phyloP scores from a whole-genome alignment of 129 eudicot genomes.

The Saussurea involucrata region DNA sequence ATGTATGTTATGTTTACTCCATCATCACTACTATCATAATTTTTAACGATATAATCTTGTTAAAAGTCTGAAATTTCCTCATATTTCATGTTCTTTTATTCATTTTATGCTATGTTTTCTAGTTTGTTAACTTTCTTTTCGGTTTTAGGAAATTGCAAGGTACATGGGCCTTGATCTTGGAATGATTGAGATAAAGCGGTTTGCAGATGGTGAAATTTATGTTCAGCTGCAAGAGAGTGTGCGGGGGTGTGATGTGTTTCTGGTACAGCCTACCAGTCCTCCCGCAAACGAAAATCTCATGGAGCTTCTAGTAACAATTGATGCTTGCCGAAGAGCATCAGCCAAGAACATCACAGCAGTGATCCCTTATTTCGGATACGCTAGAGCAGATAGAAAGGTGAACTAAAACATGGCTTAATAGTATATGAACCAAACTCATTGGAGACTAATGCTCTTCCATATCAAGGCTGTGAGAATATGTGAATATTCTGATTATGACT shows the following conservation, averaged over 20 bases:
- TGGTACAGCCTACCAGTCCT: slow-evolving; percentile 87
- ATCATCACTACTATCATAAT: neutral
- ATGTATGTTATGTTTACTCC: neutral
- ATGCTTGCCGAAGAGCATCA: slow-evolving; percentile 92
- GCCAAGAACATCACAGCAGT: slow-evolving; percentile 89
- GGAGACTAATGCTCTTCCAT: too few species aligned
- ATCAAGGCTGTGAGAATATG: too few species aligned
- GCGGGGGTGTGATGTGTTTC: slow-evolving; percentile 87
- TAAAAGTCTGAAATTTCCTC: neutral
- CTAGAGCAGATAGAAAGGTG: slow-evolving; percentile 89
- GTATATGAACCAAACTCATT: neutral
- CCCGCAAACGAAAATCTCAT: slow-evolving; percentile 87
- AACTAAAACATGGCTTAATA: neutral
- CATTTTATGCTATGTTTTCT: neutral
- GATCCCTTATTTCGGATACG: slow-evolving; percentile 88
- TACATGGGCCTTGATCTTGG: slow-evolving; percentile 86
- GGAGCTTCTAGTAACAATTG: slow-evolving; percentile 78
- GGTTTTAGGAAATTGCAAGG: slow-evolving; percentile 65
- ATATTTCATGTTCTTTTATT: neutral
- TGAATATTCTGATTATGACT: neutral
- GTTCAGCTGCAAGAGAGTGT: slow-evolving; percentile 91
- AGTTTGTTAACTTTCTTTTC: neutral
- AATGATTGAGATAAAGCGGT: slow-evolving; percentile 53
- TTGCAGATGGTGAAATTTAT: slow-evolving; percentile 94
- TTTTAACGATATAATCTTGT: neutral